Evolutionary conservation across 305 asterid species (phyloP).

Genomic region (Caryopteris hybrid): DNA sequence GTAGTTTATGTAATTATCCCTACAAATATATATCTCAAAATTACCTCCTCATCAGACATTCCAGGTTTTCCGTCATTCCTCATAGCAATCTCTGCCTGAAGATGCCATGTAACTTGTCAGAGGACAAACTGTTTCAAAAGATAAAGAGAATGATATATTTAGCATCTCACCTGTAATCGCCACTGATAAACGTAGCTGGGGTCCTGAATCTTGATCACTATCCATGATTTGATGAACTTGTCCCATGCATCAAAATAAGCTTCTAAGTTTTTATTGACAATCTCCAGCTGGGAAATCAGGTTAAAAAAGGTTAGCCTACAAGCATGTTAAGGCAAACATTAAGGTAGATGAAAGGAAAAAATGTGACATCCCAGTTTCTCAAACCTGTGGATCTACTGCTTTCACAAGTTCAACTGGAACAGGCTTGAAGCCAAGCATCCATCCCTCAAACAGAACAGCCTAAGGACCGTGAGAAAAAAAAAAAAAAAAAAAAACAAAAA

Average conservation of each 20-base stretch:
- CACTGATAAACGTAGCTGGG: conserved; percentile 82
- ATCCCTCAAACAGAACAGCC: conserved; percentile 94
- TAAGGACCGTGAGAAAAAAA: conserved; percentile 22
- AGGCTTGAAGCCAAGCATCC: conserved; percentile 99
- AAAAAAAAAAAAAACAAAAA: not conserved
- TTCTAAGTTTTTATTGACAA: conserved; percentile 67
- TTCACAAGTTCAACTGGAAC: conserved; percentile 63
- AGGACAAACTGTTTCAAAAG: not conserved
- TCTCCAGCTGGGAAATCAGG: conserved; percentile 62
- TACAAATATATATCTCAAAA: not conserved
- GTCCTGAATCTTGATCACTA: conserved; percentile 85
- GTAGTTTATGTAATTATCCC: not conserved
- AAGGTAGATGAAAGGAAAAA: not conserved
- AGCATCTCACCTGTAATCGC: conserved; percentile 69
- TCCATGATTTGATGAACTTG: conserved; percentile 82
- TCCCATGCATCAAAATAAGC: conserved; percentile 90
- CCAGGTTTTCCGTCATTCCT: conserved; percentile 76
- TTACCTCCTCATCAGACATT: conserved; percentile 90
- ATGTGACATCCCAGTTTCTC: conserved; percentile 1
- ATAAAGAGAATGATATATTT: conserved; percentile 10
- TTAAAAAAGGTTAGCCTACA: conserved; percentile 4
- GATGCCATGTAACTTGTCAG: conserved; percentile 12
- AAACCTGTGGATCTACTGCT: conserved; percentile 91
- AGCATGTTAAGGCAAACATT: not conserved
- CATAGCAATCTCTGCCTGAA: conserved; percentile 96